Percentiles rank a stretch among this genome's conserved stretches.
phyloP scores from a whole-genome alignment of 345 rosid genomes.

The Salix arbutifolia region DNA sequence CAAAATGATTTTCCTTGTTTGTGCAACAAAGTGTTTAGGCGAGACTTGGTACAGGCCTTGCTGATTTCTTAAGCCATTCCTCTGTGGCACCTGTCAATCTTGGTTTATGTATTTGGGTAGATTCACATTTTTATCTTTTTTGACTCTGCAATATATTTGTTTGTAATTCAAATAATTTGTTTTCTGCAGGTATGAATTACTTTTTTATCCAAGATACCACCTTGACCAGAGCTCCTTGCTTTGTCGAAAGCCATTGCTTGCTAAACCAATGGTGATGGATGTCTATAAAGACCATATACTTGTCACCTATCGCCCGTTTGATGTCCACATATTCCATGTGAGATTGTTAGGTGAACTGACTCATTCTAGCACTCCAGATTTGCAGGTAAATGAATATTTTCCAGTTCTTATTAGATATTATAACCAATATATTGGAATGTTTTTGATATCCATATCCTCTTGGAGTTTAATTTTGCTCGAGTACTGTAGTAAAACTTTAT shows the following conservation, averaged over 20 bases:
- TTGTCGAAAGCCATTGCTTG: constrained; percentile 77
- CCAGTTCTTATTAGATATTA: constrained; percentile 9
- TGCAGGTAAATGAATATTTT: constrained; percentile 61
- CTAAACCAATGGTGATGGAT: constrained; percentile 97
- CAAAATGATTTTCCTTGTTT: background rate
- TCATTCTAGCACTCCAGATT: constrained; percentile 64
- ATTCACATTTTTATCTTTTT: background rate
- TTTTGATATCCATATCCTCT: constrained; percentile 7
- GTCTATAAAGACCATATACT: constrained; percentile 79
- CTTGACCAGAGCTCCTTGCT: constrained; percentile 93
- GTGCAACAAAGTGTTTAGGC: background rate
- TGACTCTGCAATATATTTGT: background rate
- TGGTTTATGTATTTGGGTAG: background rate
- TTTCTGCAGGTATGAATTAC: constrained; percentile 75
- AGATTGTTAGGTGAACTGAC: constrained; percentile 69
- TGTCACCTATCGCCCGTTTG: constrained; percentile 84
- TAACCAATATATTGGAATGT: background rate
- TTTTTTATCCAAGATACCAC: constrained; percentile 94
- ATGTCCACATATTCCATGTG: constrained; percentile 85
- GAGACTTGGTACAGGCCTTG: background rate
- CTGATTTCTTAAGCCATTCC: constrained; percentile 2
- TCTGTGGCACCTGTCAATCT: background rate
- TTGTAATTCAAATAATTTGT: constrained; percentile 6
- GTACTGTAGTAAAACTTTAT: constrained; percentile 34
- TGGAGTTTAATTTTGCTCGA: constrained; percentile 24